Conservation (phyloP, 495 filamentous ascomycete genomes). For the Friedmanniomyces endolithicus region DNA sequence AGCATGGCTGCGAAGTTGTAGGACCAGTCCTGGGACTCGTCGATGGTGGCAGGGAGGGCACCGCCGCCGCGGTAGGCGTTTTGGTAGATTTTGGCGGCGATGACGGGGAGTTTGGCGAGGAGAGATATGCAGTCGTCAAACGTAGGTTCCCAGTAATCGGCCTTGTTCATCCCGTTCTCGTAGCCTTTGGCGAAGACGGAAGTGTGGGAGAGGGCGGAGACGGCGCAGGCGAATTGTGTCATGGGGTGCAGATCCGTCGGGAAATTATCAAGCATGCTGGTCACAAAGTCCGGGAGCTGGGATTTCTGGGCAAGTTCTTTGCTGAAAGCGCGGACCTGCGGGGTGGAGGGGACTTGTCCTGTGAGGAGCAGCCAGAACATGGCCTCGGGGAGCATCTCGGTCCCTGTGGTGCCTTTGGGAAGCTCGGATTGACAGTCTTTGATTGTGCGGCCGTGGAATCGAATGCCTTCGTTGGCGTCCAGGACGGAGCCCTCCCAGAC, state of each 20-base stretch:
- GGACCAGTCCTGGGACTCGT: constrained; percentile 82
- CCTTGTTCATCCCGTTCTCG: constrained; percentile 78
- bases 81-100: constrained; percentile 95
- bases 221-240: constrained; percentile 92
- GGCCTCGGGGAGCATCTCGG: constrained; percentile 97
- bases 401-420: constrained; percentile 82
- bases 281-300: constrained; percentile 68
- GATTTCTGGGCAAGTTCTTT: constrained; percentile 79
- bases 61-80: constrained; percentile 69
- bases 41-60: constrained; percentile 61
- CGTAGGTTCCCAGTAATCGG: constrained; percentile 96
- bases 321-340: constrained; percentile 70
- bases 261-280: constrained; percentile 80
- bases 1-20: constrained; percentile 98
- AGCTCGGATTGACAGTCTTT: constrained; percentile 92
- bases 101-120: constrained; percentile 89
- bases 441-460: constrained; percentile 95
- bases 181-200: constrained; percentile 88
- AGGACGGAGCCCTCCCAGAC: constrained; percentile 97
- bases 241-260: constrained; percentile 85
- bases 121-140: constrained; percentile 93
- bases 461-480: constrained; percentile 91
- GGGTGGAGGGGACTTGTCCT: constrained; percentile 72
- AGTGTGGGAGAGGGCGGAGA: constrained; percentile 84
- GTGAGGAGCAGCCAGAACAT: constrained; percentile 99